These are phyloP conservation scores for Camelina hispida DNA, from an alignment of 345 rosid genomes.

Conservation along the genomic window DNA sequence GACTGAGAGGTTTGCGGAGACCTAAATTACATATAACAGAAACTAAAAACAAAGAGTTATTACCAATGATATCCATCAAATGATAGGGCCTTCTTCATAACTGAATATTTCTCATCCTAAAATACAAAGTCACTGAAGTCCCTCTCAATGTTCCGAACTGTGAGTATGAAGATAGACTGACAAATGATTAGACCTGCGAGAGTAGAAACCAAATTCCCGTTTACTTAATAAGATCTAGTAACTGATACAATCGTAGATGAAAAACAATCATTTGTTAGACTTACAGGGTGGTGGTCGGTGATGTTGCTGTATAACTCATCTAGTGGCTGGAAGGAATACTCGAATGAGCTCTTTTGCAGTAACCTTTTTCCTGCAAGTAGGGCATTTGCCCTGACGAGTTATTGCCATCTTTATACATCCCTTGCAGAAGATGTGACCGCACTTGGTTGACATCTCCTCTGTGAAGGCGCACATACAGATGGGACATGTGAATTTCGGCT, in stretches of 20 bases:
- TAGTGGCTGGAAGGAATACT: constrained; percentile 89
- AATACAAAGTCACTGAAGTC: constrained; percentile 27
- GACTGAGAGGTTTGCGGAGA: constrained; percentile 26
- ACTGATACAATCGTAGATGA: not conserved
- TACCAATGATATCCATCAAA: constrained; percentile 34
- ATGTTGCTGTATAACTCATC: constrained; percentile 42
- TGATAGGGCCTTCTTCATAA: constrained; percentile 26
- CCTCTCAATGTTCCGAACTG: constrained; percentile 34
- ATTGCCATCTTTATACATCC: constrained; percentile 79
- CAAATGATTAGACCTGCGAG: constrained; percentile 37
- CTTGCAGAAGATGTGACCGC: constrained; percentile 98
- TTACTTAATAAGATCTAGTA: constrained; percentile 9
- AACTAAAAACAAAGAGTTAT: constrained; percentile 34
- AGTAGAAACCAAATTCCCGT: not conserved
- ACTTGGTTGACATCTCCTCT: constrained; percentile 88
- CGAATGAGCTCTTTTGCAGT: constrained; percentile 73
- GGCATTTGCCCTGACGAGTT: constrained; percentile 70
- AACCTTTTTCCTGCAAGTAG: constrained; percentile 89
- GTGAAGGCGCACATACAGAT: constrained; percentile 84
- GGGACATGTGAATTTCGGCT: constrained; percentile 86
- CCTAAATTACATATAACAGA: constrained; percentile 40
- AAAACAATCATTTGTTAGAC: constrained; percentile 10
- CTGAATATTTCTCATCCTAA: constrained; percentile 33
- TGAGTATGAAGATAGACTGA: constrained; percentile 12
- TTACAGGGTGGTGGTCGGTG: constrained; percentile 39